Conservation (phyloP, 108 stramenopile species). For the Cyclotella cryptica region DNA sequence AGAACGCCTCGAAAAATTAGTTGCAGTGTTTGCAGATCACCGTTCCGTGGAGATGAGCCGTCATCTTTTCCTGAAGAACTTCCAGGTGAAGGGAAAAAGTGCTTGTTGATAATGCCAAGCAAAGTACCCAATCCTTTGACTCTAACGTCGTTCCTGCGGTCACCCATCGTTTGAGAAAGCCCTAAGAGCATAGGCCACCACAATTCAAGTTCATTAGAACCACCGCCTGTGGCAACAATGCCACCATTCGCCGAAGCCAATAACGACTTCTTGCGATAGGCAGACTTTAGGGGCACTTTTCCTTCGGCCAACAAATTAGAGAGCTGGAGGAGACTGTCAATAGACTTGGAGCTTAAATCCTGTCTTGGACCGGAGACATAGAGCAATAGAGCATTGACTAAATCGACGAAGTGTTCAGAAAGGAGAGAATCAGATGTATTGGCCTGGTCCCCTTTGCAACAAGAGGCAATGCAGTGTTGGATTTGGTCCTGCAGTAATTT, state of each 20-base stretch:
- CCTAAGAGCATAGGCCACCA: conserved; percentile 99
- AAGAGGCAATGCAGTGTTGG: conserved; percentile 46
- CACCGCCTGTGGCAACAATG: conserved; percentile 41
- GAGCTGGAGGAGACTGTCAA: conserved; percentile 69
- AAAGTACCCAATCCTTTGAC: conserved; percentile 68
- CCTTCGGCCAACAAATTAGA: conserved; percentile 68
- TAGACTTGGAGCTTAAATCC: conserved; percentile 76
- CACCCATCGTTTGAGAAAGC: conserved; percentile 86
- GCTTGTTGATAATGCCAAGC: conserved; percentile 65
- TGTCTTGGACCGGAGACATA: conserved; percentile 89
- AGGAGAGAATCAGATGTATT: conserved; percentile 54
- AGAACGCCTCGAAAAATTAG: conserved; percentile 83
- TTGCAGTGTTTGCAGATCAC: conserved; percentile 81
- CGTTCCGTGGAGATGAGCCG: conserved; percentile 40
- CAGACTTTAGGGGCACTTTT: conserved; percentile 36
- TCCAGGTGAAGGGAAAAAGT: conserved; percentile 65
- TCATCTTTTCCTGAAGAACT: conserved; percentile 21
- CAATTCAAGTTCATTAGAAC: conserved; percentile 73
- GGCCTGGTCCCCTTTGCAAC: conserved; percentile 4
- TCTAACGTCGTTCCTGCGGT: conserved; percentile 72
- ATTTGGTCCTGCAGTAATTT: conserved; percentile 69
- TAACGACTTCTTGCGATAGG: conserved; percentile 20
- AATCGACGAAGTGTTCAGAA: conserved; percentile 89
- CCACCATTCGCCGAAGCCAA: conserved; percentile 17
- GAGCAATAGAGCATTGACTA: conserved; percentile 88